Base-by-base conservation (phyloP, 352 stramenopile species). In the Poterioochromonas sp. region DNA sequence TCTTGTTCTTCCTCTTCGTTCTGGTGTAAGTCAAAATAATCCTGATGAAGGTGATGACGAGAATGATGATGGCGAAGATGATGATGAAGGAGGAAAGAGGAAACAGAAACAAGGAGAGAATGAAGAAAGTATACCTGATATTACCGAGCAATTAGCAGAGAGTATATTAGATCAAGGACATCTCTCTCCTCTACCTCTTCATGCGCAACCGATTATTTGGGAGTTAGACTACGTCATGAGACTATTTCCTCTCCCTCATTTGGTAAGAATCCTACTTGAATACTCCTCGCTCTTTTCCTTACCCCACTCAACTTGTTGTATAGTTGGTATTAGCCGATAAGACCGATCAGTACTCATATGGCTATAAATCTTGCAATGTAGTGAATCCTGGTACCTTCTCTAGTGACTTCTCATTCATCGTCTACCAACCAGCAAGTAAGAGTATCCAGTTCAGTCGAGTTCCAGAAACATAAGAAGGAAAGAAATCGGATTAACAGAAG, bases 141-240 rank as follows among this genome's bases (percentile, higher is more conserved):
- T 92, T 58, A 90, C 88, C 43, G 90, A 93, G 69, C 89, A 94
- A 80, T 76, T 95, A 65, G 89, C 92, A 39, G 93, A 93, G 82
- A 95, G 91, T 37, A 80, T 95, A 20, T 89, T 96, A 41, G 89
- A 95, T 78, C 91, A 96, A 84, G 88, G 86, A 5, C 91, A 96
- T 78, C 83, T 96, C 73, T 94, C 87, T 79, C 91, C 91, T 8
- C 82, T 96, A 44, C 90, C 90, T 43, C 80, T 95, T 20, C 87
- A 91, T 79, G 86, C 84, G 32, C 85, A 86, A 60, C 91, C 91
- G 11, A 91, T 96, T 73, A 88, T 93, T 78, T 95, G 90, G 88
- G 86, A 90, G 32, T 93, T 92, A 79, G 90, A 96, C 79, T 84
- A 87, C 32, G 87, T 89, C 0, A 82, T 96, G 44, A 88, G 92